Conservation (phyloP, 2,329 filamentous ascomycete species). For the Fonsecaea pedrosoi region DNA sequence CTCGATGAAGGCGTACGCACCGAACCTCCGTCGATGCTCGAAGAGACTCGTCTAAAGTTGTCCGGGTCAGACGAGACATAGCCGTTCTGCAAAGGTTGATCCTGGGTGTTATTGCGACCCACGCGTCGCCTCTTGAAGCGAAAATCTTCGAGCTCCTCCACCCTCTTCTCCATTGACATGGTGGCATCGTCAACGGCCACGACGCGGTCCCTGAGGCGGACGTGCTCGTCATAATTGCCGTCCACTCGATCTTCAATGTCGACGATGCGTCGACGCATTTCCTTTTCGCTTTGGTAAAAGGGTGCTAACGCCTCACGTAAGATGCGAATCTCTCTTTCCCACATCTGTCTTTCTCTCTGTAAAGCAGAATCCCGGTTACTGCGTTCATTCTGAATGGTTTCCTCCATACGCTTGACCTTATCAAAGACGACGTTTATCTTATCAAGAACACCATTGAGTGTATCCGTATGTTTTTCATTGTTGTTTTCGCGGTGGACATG, state of each 20-base stretch:
- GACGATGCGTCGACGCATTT: conserved; percentile 41
- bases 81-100: conserved; percentile 24
- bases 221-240: conserved; percentile 41
- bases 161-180: conserved; percentile 34
- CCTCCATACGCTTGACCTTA: conserved; percentile 40
- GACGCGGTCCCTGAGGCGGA: conserved; percentile 41
- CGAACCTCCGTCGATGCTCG: conserved; percentile 35
- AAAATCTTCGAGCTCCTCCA: conserved; percentile 39
- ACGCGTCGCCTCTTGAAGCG: conserved; percentile 35
- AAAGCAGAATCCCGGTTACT: conserved; percentile 38
- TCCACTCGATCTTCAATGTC: conserved; percentile 43
- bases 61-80: conserved; percentile 33
- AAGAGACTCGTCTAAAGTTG: conserved; percentile 33
- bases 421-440: conserved; percentile 37
- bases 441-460: conserved; percentile 27
- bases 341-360: conserved; percentile 39
- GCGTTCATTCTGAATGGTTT: conserved; percentile 41
- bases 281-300: conserved; percentile 42
- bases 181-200: conserved; percentile 41
- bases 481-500: conserved; percentile 42
- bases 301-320: conserved; percentile 43
- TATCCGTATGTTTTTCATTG: conserved; percentile 22
- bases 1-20: conserved; percentile 35
- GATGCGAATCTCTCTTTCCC: conserved; percentile 42
- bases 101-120: conserved; percentile 22